These are phyloP conservation scores for Naganishia onofrii DNA, from an alignment of 768 basidiomycete species.

Conservation along the genomic window DNA sequence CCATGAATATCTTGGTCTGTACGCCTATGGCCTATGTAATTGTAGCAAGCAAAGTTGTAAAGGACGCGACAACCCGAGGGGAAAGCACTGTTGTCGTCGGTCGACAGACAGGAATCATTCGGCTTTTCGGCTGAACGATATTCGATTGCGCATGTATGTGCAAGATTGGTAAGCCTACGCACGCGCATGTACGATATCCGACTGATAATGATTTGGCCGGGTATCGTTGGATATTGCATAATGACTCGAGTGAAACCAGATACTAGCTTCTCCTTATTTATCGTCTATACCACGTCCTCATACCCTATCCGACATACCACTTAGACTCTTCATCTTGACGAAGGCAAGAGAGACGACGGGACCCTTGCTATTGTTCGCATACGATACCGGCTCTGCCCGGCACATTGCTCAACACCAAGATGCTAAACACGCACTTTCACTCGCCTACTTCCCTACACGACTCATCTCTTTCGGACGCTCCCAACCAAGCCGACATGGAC, in stretches of 20 bases:
- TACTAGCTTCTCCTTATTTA: background rate
- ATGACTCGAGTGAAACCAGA: background rate
- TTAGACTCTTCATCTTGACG: background rate
- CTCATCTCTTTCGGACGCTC: background rate
- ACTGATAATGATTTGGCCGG: constrained; percentile 10
- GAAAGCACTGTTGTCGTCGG: no score
- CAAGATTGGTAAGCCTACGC: constrained; percentile 15
- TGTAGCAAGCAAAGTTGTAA: background rate
- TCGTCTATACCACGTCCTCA: background rate
- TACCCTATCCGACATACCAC: background rate
- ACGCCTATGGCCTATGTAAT: background rate
- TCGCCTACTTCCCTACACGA: background rate
- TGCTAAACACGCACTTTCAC: constrained; percentile 15
- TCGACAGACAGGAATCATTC: background rate
- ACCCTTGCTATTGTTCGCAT: background rate
- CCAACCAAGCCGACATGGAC: constrained; percentile 24
- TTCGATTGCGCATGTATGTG: constrained; percentile 6
- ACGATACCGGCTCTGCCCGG: background rate
- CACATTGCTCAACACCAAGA: background rate
- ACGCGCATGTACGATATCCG: constrained; percentile 10
- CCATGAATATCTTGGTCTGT: background rate
- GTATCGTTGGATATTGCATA: background rate
- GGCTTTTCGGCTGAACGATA: no score
- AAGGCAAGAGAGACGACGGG: no score
- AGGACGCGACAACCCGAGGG: no score